These are phyloP conservation scores for Macroventuria anomochaeta DNA, from an alignment of 2,329 filamentous ascomycete genomes.

Conservation along the genomic window DNA sequence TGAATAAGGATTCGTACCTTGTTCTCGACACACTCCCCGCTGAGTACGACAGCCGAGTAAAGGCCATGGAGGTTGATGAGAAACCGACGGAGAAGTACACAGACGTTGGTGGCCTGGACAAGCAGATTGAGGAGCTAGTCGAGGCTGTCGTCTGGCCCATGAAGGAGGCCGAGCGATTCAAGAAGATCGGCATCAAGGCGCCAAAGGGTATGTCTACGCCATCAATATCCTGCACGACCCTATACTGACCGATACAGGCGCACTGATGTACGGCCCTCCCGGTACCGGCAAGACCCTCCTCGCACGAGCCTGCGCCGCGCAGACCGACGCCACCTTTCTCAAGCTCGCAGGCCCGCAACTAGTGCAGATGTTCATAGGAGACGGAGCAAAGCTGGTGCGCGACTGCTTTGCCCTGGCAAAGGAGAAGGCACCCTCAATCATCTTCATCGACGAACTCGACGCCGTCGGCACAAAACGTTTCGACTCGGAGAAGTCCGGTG, in stretches of 20 bases:
- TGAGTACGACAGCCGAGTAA: conserved; percentile 98
- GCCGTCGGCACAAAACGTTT: conserved; percentile 99
- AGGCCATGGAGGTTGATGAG: conserved; percentile 99
- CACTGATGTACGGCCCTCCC: conserved; percentile 95
- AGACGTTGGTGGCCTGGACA: conserved; percentile 95
- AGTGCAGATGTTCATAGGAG: conserved; percentile 99
- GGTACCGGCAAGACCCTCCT: conserved; percentile 91
- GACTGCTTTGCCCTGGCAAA: conserved; percentile 98
- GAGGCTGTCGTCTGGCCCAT: conserved; percentile 99
- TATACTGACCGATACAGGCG: conserved; percentile 60
- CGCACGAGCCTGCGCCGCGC: conserved; percentile 92
- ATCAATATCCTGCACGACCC: neutral
- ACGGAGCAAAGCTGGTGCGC: conserved; percentile 95
- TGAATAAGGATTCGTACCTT: conserved; percentile 98
- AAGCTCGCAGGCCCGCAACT: conserved; percentile 97
- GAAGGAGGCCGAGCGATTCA: conserved; percentile 99
- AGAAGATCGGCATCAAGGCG: conserved; percentile 99
- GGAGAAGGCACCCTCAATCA: conserved; percentile 98
- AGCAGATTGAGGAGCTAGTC: conserved; percentile 98
- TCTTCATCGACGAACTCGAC: conserved; percentile 98
- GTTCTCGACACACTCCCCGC: conserved; percentile 95
- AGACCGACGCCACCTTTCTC: conserved; percentile 98
- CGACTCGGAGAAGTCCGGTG: conserved; percentile 96
- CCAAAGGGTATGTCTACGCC: conserved; percentile 77
- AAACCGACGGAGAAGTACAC: conserved; percentile 99